Conservation (phyloP, 2,329 filamentous ascomycete species). For the Phoma sp. region DNA sequence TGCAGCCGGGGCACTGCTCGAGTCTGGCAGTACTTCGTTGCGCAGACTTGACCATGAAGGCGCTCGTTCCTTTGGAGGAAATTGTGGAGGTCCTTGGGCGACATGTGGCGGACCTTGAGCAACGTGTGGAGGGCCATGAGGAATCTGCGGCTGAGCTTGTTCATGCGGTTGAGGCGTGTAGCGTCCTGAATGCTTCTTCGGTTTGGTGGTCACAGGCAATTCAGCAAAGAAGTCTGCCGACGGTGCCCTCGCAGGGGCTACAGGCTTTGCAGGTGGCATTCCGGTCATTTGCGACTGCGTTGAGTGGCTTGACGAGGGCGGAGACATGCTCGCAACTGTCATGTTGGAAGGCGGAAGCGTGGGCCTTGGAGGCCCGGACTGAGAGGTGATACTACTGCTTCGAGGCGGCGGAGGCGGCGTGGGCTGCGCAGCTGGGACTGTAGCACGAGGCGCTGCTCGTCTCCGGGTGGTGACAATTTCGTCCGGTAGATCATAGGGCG, state of each 20-base stretch:
- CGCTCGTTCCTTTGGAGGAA: conserved; percentile 44
- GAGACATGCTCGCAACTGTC: conserved; percentile 48
- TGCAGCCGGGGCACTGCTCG: conserved; percentile 18
- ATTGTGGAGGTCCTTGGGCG: conserved; percentile 32
- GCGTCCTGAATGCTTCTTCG: conserved; percentile 47
- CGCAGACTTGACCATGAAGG: conserved; percentile 46
- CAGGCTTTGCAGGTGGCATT: conserved; percentile 33
- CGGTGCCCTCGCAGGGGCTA: conserved; percentile 35
- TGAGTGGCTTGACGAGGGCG: conserved; percentile 51
- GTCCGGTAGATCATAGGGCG: conserved; percentile 93
- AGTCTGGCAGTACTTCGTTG: conserved; percentile 44
- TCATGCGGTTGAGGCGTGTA: conserved; percentile 48
- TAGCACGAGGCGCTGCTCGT: conserved; percentile 54
- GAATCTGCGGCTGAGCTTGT: conserved; percentile 33
- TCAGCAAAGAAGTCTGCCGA: conserved; percentile 58
- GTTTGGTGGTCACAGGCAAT: conserved; percentile 54
- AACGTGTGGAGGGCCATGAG: conserved; percentile 33
- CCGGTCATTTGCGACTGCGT: conserved; percentile 41
- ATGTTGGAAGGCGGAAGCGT: conserved; percentile 40
- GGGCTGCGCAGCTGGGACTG: conserved; percentile 46
- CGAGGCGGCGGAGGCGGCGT: conserved; percentile 65
- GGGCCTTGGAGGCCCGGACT: conserved; percentile 27
- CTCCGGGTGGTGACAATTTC: conserved; percentile 77
- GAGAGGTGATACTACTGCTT: conserved; percentile 64
- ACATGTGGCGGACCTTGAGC: conserved; percentile 32